Evolutionary conservation across 1,284 basidiomycete species (phyloP), one percentile per base, ranked within the genome.

Genomic region (Moniliella sp.): DNA sequence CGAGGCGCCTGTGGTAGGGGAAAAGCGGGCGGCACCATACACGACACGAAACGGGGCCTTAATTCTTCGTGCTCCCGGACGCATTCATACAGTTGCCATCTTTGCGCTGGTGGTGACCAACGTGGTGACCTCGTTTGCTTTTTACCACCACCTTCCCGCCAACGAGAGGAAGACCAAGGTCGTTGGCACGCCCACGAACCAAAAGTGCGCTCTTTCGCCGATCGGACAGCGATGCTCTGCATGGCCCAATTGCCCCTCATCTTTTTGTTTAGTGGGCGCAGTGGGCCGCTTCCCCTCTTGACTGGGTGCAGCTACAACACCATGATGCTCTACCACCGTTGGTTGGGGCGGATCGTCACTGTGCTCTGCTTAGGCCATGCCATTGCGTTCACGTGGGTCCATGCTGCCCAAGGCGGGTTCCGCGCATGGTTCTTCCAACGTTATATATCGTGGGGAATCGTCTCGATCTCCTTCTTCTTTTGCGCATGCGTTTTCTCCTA

Each of bases 241-340:
- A 42, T 50, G 9, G 48, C 46, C 0, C 39, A 48, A n/a, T 36
- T 56, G 3, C 58, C 59, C 2, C 41, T 61, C 27, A 38, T 59
- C n/a, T 41, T 61, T 25, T 31, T 62, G 8, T 45, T 60, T 23
- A 48, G 55, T 1, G 52, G 50, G 11, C 46, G 61, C 5, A 49
- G 57, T 33, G 54, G 48, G 11, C 45, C 56, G 9, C 12, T 61
- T 3, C 35, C 46, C 2, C 45, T 47, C 34, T 15, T 60, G 26
- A 48, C 46, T 0, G 45, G 53, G 2, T 33, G 51, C 23, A 12
- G 36, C 21, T 59, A 54, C 40, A 44, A 50, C 21, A 50, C 44
- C 8, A 33, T 51, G 15, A 55, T 61, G 36, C 39, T 61, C 1
- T 50, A 50, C 15, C 61, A 63, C 23, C 47, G 59, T 5, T 59